Percentiles rank a stretch among this genome's conserved stretches.
These are phyloP conservation scores for Plasmopara halstedii DNA, from an alignment of 352 stramenopile genomes.

Conservation along the genomic window DNA sequence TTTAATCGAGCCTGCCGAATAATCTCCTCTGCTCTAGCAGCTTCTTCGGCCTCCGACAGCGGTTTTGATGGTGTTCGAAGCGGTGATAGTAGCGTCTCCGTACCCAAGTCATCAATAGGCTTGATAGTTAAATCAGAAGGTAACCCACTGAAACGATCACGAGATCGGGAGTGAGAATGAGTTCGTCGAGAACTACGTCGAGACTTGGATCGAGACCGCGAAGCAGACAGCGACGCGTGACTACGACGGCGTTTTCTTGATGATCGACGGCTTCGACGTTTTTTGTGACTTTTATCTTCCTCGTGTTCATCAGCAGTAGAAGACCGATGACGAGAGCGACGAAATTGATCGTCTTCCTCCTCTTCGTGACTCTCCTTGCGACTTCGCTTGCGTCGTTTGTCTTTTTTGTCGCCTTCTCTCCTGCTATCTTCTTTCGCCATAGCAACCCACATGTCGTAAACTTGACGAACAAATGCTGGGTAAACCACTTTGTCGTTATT, in stretches of 20 bases:
- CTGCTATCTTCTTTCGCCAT: constrained; percentile 26
- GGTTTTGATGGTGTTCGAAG: constrained; percentile 9
- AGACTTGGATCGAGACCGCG: constrained; percentile 27
- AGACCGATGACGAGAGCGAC: constrained; percentile 24
- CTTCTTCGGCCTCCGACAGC: constrained; percentile 40
- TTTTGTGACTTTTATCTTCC: constrained; percentile 21
- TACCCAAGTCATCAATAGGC: constrained; percentile 1
- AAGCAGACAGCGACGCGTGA: constrained; percentile 23
- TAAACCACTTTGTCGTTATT: constrained; percentile 20
- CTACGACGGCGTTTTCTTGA: constrained; percentile 19
- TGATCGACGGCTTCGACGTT: constrained; percentile 15
- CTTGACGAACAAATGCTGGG: constrained; percentile 28
- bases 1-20: constrained; percentile 61
- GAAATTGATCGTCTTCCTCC: constrained; percentile 16
- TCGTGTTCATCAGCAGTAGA: constrained; percentile 20
- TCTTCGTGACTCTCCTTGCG: constrained; percentile 21
- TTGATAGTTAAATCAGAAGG: constrained; percentile 15
- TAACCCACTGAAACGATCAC: constrained; percentile 12
- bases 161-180: constrained; percentile 16
- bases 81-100: constrained; percentile 8
- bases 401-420: constrained; percentile 21
- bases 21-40: constrained; percentile 50
- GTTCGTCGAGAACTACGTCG: constrained; percentile 14
- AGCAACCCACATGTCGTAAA: constrained; percentile 36
- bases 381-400: constrained; percentile 12